Percentiles rank a stretch among this genome's conserved stretches.
Conservation (phyloP, 805 yeast genomes). For the Nakazawaea pomicola region DNA sequence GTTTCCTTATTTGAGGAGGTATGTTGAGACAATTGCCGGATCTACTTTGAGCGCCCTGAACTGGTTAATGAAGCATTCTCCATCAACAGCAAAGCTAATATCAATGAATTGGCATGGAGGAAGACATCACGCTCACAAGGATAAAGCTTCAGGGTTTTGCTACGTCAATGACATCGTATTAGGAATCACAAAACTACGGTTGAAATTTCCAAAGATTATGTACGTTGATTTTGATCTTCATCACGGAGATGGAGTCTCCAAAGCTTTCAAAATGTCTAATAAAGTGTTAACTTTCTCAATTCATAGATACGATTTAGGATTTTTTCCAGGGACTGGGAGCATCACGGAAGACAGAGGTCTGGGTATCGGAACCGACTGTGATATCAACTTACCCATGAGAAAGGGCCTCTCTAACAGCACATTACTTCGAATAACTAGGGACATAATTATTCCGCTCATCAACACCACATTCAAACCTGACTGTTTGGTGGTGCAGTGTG, state of each 20-base stretch:
- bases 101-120: conserved; percentile 80
- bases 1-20: conserved; percentile 48
- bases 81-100: conserved; percentile 18
- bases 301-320: conserved; percentile 61
- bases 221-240: conserved; percentile 73
- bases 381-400: conserved; percentile 50
- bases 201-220: conserved; percentile 38
- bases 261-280: conserved; percentile 51
- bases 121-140: conserved; percentile 58
- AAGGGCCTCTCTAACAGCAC: conserved; percentile 50
- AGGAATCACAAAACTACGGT: conserved; percentile 47
- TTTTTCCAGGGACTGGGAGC: conserved; percentile 69
- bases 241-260: conserved; percentile 78
- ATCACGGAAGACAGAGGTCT: conserved; percentile 28
- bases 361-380: conserved; percentile 32
- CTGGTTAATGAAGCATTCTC: conserved; percentile 20
- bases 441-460: conserved; percentile 39
- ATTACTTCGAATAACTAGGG: conserved; percentile 30
- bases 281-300: conserved; percentile 58
- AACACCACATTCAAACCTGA: conserved; percentile 37
- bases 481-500: conserved; percentile 60
- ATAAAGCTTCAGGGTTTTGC: conserved; percentile 64
- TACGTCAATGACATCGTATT: conserved; percentile 66
- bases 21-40: conserved; percentile 47
- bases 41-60: conserved; percentile 50